Evolutionary conservation across 768 basidiomycete genomes (phyloP).

Genomic region (Phaffia tasmanica): DNA sequence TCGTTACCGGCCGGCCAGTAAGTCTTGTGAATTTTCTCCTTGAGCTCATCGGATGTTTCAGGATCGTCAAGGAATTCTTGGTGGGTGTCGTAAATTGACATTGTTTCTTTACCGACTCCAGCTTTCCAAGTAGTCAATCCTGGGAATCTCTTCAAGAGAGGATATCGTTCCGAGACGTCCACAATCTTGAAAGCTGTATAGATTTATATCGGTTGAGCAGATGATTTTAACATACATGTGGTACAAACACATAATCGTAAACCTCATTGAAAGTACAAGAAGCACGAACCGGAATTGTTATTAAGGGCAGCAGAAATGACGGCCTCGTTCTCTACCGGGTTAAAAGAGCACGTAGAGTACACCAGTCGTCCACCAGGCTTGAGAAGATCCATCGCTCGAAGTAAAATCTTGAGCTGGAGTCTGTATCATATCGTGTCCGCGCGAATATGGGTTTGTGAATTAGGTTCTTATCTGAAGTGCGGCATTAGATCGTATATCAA

Average conservation of each 20-base stretch:
- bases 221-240: background rate
- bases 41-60: conserved; percentile 48
- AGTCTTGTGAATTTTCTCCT: conserved; percentile 45
- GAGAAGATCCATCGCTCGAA: conserved; percentile 84
- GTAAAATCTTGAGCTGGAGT: conserved; percentile 80
- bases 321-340: conserved; percentile 95
- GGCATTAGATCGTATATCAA: no score
- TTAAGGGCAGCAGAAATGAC: conserved; percentile 77
- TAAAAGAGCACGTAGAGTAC: conserved; percentile 95
- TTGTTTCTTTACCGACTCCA: conserved; percentile 43
- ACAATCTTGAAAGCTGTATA: conserved; percentile 60
- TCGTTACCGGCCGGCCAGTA: conserved; percentile 70
- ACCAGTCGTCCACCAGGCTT: conserved; percentile 79
- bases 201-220: background rate
- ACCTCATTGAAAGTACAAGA: background rate
- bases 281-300: conserved; percentile 51
- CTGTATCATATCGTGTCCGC: conserved; percentile 39
- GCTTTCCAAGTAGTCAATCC: conserved; percentile 73
- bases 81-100: conserved; percentile 43
- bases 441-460: background rate
- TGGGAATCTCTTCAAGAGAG: conserved; percentile 59
- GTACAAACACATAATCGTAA: background rate
- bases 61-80: conserved; percentile 48
- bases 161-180: conserved; percentile 61
- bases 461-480: background rate